Base-by-base conservation (phyloP, 768 basidiomycete species). In the Psilocybe subaeruginosa region DNA sequence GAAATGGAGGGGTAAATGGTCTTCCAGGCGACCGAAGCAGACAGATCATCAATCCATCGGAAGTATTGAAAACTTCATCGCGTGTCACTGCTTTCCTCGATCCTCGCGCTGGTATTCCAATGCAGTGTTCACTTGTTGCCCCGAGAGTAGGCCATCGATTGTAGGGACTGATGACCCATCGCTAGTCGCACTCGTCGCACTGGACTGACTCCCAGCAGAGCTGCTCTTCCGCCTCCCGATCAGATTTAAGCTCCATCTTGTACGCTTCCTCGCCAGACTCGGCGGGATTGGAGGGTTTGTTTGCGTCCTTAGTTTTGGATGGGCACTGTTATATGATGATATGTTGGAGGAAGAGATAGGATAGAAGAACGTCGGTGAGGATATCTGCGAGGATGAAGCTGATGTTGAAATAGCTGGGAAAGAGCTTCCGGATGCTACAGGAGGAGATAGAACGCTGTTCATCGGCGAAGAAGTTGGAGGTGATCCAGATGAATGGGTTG, bases 221-320 rank as follows among this genome's bases (percentile, higher is more conserved):
- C 60, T 57, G 48, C 61, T 64, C 56, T 19, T 64, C 33, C 64
- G 53, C 47, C 59, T 52, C 14, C 59, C 56, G 4, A 61, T 33
- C 33, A 58, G 27, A 49, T 54, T 59, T 58, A 68, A 59, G 54
- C 63, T 63, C 67, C 67, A 68, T 33, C 37, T 57, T 2, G 54
- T 59, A 3, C 64, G 49, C 51, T 66, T 68, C 59, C 64, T 66
- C 29, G 49, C 56, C 16, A 68, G 39, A 17, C 60, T 62, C 11
- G 67, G 67, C 4, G 67, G 67, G 46, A 68, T 54, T 33, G 67
- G 67, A 2, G 65, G 60, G 16, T 59, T 56, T 8, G 46, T 46
- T 23, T 52, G 55, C 49, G 45, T 37, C 53, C 61, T 66, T 50
- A 66, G 60, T 50, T 63, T 68, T 8, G 63, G 67, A 52, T 68